phyloP scores from a whole-genome alignment of 2,329 filamentous ascomycete genomes.

The Phialophora verrucosa region DNA sequence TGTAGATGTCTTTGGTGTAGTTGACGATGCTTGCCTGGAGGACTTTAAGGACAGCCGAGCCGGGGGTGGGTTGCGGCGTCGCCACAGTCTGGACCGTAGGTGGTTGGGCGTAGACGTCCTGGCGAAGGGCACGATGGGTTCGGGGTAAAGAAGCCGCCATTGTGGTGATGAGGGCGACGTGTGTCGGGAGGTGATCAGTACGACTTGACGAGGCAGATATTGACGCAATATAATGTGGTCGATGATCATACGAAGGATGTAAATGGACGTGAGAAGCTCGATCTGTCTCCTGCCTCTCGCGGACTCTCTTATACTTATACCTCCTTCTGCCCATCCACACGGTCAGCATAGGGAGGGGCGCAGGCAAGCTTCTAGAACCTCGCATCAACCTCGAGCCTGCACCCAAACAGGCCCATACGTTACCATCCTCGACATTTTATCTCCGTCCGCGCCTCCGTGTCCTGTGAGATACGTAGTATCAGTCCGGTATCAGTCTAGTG shows the following conservation, averaged over 20 bases:
- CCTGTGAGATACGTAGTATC: no score
- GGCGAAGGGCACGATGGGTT: conserved; percentile 28
- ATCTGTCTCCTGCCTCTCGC: neutral
- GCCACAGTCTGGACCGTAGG: conserved; percentile 22
- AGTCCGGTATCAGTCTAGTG: no score
- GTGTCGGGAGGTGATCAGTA: neutral
- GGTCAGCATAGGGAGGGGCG: neutral
- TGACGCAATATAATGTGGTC: neutral
- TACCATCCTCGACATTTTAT: neutral
- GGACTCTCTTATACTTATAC: neutral
- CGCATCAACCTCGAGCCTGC: no score
- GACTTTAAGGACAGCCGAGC: conserved; percentile 52
- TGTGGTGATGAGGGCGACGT: neutral
- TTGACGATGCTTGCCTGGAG: conserved; percentile 45
- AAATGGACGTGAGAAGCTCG: neutral
- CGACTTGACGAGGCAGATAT: neutral
- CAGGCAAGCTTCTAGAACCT: no score
- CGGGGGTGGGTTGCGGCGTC: conserved; percentile 43
- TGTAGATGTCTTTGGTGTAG: conserved; percentile 44
- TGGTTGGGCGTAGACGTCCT: conserved; percentile 24
- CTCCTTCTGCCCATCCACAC: neutral
- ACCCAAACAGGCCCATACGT: no score
- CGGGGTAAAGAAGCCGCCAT: conserved; percentile 15
- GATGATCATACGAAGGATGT: neutral
- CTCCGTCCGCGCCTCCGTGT: neutral